A percentile compares a stretch with the other conserved stretches of the same genome.
Evolutionary conservation across 768 basidiomycete species (phyloP).

Genomic region (Leccinum arenicola): DNA sequence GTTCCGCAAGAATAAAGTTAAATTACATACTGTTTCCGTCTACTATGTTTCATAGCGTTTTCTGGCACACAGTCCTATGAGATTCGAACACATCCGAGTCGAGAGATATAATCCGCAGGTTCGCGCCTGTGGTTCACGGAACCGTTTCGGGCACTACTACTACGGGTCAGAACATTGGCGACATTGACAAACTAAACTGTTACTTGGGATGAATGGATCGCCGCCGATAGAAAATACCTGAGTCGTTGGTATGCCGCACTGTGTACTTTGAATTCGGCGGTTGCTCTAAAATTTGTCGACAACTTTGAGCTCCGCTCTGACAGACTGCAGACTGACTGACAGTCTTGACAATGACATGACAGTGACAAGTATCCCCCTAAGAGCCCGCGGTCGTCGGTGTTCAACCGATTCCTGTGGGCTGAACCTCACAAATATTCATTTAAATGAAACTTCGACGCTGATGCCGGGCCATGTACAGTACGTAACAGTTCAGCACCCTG

Average conservation of each 20-base stretch:
- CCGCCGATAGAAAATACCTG: too few relatives aligned
- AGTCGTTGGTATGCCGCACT: too few relatives aligned
- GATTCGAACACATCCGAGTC: neutral
- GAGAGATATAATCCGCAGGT: neutral
- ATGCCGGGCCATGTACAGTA: neutral
- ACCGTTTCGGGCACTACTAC: neutral
- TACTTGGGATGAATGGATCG: neutral
- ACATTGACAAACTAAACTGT: neutral
- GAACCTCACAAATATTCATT: neutral
- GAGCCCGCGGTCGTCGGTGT: neutral
- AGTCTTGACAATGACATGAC: neutral
- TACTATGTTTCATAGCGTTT: neutral
- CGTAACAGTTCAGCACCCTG: neutral
- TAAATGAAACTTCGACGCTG: neutral
- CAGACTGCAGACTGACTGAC: neutral
- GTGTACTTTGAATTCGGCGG: neutral
- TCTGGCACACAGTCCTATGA: neutral
- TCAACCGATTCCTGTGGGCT: neutral
- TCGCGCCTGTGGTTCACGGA: neutral
- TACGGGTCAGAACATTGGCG: neutral
- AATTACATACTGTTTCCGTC: neutral
- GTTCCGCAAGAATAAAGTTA: neutral
- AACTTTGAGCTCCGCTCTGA: neutral
- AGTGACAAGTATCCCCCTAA: neutral
- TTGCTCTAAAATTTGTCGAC: neutral